phyloP scores from a whole-genome alignment of 2,329 filamentous ascomycete species.

The Colletotrichum theobromicola region DNA sequence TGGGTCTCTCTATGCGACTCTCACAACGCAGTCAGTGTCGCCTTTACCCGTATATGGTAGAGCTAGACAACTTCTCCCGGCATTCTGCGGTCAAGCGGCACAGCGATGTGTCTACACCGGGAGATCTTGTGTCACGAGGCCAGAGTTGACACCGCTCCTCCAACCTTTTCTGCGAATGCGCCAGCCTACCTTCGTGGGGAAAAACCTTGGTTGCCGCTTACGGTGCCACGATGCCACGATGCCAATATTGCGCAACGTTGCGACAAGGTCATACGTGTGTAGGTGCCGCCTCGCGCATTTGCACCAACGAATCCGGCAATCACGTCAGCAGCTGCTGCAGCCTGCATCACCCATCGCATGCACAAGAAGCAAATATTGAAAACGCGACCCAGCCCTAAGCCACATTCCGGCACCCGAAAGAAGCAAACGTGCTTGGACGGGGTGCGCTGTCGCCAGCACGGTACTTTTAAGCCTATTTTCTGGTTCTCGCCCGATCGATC shows the following conservation, averaged over 20 bases:
- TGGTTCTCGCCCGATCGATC: background rate
- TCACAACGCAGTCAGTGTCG: slow-evolving; percentile 8
- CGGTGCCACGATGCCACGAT: slow-evolving; percentile 7
- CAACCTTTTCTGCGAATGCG: background rate
- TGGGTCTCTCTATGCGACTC: background rate
- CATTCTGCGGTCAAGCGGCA: slow-evolving; percentile 2
- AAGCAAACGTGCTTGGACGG: background rate
- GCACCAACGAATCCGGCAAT: background rate
- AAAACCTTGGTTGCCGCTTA: background rate
- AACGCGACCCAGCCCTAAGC: slow-evolving; percentile 17
- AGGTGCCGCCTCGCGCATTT: background rate
- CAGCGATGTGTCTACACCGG: background rate
- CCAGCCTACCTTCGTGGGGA: background rate
- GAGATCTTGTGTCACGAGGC: slow-evolving; percentile 10
- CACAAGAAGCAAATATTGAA: background rate
- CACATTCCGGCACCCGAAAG: background rate
- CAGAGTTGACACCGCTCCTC: background rate
- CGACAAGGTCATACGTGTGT: background rate
- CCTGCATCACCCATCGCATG: background rate
- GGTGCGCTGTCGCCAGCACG: background rate
- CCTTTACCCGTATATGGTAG: background rate
- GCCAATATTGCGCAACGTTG: background rate
- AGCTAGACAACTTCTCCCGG: background rate
- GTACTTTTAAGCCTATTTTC: background rate
- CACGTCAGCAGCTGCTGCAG: slow-evolving; percentile 1